phyloP scores from a whole-genome alignment of 768 basidiomycete genomes.

The Lentinula boryana region DNA sequence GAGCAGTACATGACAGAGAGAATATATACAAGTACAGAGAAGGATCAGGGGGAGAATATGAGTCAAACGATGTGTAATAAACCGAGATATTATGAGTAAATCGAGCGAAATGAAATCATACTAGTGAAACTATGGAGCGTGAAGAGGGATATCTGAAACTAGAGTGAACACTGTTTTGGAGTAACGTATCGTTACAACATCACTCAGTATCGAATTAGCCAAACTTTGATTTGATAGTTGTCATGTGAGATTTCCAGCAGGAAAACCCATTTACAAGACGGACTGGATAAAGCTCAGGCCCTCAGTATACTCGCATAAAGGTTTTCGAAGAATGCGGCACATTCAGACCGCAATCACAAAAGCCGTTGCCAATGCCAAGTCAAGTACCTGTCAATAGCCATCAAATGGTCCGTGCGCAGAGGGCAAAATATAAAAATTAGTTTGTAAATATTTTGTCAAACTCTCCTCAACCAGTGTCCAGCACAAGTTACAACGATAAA shows the following conservation, averaged over 20 bases:
- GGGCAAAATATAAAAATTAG: slow-evolving; percentile 1
- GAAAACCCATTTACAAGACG: too few relatives aligned
- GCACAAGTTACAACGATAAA: slow-evolving; percentile 11
- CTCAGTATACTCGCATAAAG: too few relatives aligned
- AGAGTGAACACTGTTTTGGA: too few relatives aligned
- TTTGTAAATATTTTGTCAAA: slow-evolving; percentile 16
- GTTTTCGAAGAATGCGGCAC: background rate
- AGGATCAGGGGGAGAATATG: background rate
- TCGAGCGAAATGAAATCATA: background rate
- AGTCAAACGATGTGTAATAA: background rate
- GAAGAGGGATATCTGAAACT: too few relatives aligned
- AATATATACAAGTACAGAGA: too few relatives aligned
- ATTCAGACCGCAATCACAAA: background rate
- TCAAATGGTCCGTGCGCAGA: slow-evolving; percentile 7
- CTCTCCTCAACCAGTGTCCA: slow-evolving; percentile 13
- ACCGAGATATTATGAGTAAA: background rate
- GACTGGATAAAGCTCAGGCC: too few relatives aligned
- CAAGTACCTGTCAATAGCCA: background rate
- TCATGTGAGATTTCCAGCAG: too few relatives aligned
- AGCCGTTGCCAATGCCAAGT: background rate
- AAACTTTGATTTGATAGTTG: too few relatives aligned
- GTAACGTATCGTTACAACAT: too few relatives aligned
- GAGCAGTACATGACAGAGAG: too few relatives aligned
- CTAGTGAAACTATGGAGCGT: background rate
- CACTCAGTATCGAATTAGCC: too few relatives aligned